Evolutionary conservation across 371 early-diverging fungal species (phyloP), one percentile per base, ranked within the genome.

Genomic region (Circinella umbellata): DNA sequence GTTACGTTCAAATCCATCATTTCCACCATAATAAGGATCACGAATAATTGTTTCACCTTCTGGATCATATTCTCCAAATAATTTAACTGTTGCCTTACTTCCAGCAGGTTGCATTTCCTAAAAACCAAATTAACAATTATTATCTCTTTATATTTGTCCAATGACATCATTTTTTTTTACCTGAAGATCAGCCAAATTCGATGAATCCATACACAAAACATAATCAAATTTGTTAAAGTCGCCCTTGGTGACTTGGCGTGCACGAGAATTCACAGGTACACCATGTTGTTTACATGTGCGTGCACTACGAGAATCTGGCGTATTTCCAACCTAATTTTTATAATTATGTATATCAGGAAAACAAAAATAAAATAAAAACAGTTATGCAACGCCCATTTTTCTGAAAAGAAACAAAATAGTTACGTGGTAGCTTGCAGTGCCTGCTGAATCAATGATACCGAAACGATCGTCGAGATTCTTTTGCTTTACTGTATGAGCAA

Each of bases 51-150:
- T 77, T 46, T 94, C 92, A 0, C 91, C 92, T 64, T 89, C 68
- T 9, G 92, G 89, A 73, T 94, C 95, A 71, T 87, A 96, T 18
- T 93, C 88, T n/a, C 98, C 98, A 90, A 96, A 95, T 73, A 96
- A 74, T 66, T 34, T 88, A 81, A 46, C 71, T 78, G 17, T 83
- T 73, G 27, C 81, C 77, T 14, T 65, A 49, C 63, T 61, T 36
- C 69, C 69, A 37, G 63, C 63, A 6, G 84, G 81, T 53, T 66
- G 64, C 59, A 74, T 74, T 47, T 71, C 71, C 81, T 81, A 63
- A 37, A 75, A 57, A 14, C 51, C 17, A 65, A 17, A 38, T 13
- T 34, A 5, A 27, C 35, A 5, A 15, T 53, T 53, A 27, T 27
- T 27, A 27, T 27, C 27, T 27, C 27, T 27, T 27, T 27, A 27